Evolutionary conservation across 345 rosid species (phyloP).

Genomic region (Nephelium lappaceum): DNA sequence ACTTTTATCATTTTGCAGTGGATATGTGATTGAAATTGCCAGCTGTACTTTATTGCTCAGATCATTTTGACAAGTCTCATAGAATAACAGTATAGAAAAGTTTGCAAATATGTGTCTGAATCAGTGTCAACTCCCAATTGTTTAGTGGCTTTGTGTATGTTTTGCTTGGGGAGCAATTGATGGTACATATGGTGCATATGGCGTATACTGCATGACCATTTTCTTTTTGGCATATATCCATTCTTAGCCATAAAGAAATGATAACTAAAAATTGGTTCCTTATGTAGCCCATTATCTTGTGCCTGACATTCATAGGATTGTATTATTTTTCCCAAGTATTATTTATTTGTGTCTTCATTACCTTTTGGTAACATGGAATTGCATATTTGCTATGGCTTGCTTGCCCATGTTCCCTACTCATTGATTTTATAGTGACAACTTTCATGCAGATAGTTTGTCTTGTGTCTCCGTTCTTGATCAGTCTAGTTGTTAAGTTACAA

Average conservation of each 20-base stretch:
- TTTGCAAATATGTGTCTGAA: neutral
- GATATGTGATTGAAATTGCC: neutral
- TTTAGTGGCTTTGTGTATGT: neutral
- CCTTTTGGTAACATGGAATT: neutral
- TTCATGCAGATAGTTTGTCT: neutral
- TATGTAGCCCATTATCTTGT: neutral
- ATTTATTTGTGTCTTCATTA: neutral
- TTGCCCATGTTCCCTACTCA: neutral
- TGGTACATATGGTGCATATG: neutral
- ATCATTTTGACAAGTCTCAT: neutral
- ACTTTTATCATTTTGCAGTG: neutral
- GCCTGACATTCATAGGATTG: neutral
- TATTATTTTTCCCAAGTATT: neutral
- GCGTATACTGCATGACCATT: neutral
- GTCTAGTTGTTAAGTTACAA: neutral
- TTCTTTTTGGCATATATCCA: too few species aligned
- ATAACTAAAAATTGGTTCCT: neutral
- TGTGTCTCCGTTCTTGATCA: neutral
- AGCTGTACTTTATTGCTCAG: neutral
- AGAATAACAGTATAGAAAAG: neutral
- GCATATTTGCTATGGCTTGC: neutral
- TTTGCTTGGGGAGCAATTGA: constrained; percentile 3
- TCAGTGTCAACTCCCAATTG: neutral
- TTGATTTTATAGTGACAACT: neutral
- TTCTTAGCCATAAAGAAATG: neutral